Conservation (phyloP, 2,329 filamentous ascomycete genomes). For the Colletotrichum lindemuthianum region DNA sequence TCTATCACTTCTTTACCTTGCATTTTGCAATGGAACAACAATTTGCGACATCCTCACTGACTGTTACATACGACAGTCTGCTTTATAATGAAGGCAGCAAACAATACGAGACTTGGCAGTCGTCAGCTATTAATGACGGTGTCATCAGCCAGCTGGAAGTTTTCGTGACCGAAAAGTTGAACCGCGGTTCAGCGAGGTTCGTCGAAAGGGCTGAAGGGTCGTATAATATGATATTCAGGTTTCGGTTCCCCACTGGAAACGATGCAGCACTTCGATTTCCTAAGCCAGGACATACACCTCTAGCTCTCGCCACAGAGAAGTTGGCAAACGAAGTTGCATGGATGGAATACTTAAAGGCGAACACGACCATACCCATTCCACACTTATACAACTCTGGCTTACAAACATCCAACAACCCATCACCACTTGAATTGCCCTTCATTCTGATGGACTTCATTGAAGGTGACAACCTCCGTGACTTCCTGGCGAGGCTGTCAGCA, state of each 20-base stretch:
- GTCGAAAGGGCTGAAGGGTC: neutral
- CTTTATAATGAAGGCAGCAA: neutral
- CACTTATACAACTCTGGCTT: neutral
- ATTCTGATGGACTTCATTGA: neutral
- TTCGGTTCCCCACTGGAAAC: neutral
- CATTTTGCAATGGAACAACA: no score
- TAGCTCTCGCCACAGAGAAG: neutral
- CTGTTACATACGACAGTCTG: neutral
- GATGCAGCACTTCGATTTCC: neutral
- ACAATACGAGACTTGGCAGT: neutral
- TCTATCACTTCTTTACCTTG: no score
- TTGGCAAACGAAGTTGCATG: neutral
- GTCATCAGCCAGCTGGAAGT: neutral
- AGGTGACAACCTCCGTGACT: neutral
- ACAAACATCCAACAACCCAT: neutral
- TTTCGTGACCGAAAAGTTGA: neutral
- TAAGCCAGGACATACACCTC: neutral
- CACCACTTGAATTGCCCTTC: neutral
- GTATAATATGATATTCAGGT: neutral
- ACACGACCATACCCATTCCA: neutral
- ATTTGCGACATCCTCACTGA: no score
- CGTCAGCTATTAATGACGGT: neutral
- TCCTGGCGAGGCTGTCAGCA: neutral
- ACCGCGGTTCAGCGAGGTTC: neutral
- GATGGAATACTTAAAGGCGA: neutral